phyloP scores from a whole-genome alignment of 768 basidiomycete genomes.

The Kockovaella imperatae region DNA sequence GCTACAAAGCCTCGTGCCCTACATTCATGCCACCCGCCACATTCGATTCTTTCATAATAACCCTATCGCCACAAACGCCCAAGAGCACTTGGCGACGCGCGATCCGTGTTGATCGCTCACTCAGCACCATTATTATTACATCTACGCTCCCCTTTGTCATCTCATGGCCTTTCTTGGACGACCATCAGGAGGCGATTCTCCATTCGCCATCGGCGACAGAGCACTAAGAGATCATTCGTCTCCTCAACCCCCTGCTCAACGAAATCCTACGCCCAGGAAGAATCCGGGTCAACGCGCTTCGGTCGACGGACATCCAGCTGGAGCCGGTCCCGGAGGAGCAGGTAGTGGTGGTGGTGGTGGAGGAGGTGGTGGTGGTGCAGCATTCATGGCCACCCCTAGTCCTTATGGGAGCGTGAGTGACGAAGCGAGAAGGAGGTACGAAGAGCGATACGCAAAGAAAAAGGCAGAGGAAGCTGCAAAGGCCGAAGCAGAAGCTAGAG shows the following conservation, averaged over 20 bases:
- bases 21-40: too few relatives aligned
- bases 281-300: neutral
- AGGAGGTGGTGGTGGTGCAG: slow-evolving; percentile 1
- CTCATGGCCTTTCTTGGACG: slow-evolving; percentile 26
- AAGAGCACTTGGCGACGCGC: too few relatives aligned
- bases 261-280: slow-evolving; percentile 31
- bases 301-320: too few relatives aligned
- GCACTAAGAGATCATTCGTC: slow-evolving; percentile 37
- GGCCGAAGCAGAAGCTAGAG: slow-evolving; percentile 6
- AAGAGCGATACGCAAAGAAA: slow-evolving; percentile 39
- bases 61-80: too few relatives aligned
- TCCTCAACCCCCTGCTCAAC: slow-evolving; percentile 34
- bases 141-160: too few relatives aligned
- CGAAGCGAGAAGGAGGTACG: slow-evolving; percentile 39
- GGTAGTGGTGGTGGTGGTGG: too few relatives aligned
- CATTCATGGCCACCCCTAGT: slow-evolving; percentile 21
- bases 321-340: neutral
- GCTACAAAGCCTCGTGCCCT: too few relatives aligned
- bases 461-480: slow-evolving; percentile 27
- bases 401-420: slow-evolving; percentile 37
- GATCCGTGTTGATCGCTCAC: too few relatives aligned
- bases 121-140: too few relatives aligned
- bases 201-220: slow-evolving; percentile 36
- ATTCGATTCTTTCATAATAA: too few relatives aligned
- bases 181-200: slow-evolving; percentile 33